phyloP scores from a whole-genome alignment of 805 yeast species.

The Millerozyma miso region DNA sequence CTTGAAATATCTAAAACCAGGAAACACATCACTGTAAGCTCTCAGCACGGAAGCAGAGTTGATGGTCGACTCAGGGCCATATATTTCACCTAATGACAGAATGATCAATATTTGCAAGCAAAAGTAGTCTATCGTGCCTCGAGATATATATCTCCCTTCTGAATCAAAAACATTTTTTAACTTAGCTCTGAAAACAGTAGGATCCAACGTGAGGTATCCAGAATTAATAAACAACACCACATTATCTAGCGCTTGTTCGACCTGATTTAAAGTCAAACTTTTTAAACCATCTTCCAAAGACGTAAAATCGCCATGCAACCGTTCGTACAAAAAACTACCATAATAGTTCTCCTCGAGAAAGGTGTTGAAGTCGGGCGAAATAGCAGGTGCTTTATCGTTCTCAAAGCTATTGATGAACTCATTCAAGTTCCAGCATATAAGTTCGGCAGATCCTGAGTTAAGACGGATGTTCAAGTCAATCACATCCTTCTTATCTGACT shows the following conservation, averaged over 20 bases:
- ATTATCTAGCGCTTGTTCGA: constrained; percentile 10
- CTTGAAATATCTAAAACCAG: constrained; percentile 20
- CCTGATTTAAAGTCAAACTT: neutral
- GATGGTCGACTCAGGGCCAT: constrained; percentile 9
- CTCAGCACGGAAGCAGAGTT: neutral
- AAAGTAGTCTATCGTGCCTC: constrained; percentile 12
- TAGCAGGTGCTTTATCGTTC: constrained; percentile 8
- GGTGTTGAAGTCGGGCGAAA: constrained; percentile 20
- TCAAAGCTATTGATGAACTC: constrained; percentile 10
- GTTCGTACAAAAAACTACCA: constrained; percentile 10
- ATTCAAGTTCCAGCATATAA: constrained; percentile 21
- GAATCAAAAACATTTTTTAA: constrained; percentile 11
- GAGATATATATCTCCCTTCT: constrained; percentile 6
- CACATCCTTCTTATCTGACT: constrained; percentile 2
- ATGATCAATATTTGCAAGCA: constrained; percentile 17
- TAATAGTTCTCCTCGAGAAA: constrained; percentile 20
- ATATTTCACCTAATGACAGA: constrained; percentile 20
- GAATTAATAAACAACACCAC: constrained; percentile 17
- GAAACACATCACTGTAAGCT: constrained; percentile 6
- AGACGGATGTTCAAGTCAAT: constrained; percentile 16
- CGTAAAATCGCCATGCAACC: neutral
- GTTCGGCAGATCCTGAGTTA: constrained; percentile 22
- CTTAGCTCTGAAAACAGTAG: constrained; percentile 12
- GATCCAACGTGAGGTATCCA: constrained; percentile 23
- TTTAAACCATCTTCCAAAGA: neutral